These are phyloP conservation scores for Colletotrichum zoysiae DNA, from an alignment of 2,329 filamentous ascomycete species.

Conservation along the genomic window DNA sequence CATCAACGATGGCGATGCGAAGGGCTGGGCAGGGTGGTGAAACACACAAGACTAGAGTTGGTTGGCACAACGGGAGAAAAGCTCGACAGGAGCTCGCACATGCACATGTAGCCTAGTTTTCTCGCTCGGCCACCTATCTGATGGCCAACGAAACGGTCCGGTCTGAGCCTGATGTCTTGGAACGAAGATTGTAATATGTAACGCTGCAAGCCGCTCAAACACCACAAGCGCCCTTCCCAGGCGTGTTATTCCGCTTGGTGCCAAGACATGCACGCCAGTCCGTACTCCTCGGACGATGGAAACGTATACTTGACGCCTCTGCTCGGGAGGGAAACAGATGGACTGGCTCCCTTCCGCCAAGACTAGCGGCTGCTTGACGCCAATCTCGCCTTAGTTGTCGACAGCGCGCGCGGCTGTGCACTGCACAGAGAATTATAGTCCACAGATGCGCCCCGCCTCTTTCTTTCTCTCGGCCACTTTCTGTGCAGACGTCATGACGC, in stretches of 20 bases:
- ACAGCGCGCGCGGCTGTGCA: constrained; percentile 14
- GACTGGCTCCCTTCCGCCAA: too few relatives aligned
- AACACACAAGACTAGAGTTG: not conserved
- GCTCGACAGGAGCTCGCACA: not conserved
- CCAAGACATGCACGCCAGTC: constrained; percentile 17
- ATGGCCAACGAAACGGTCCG: constrained; percentile 21
- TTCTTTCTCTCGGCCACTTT: not conserved
- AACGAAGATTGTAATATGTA: too few relatives aligned
- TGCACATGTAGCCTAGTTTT: not conserved
- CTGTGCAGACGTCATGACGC: not conserved
- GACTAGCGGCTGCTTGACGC: constrained; percentile 1
- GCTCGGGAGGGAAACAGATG: not conserved
- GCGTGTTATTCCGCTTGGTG: not conserved
- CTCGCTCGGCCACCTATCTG: constrained; percentile 32
- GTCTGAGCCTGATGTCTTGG: not conserved
- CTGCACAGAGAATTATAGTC: constrained; percentile 13
- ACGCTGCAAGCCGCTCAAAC: constrained; percentile 15
- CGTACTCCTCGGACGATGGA: not conserved
- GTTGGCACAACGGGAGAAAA: not conserved
- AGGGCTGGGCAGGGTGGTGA: not conserved
- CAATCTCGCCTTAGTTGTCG: constrained; percentile 1
- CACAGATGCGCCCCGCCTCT: not conserved
- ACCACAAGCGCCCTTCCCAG: not conserved
- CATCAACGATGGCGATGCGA: not conserved
- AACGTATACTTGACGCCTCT: not conserved